Evolutionary conservation across 345 rosid genomes (phyloP).

Genomic region (Alliaria petiolata): DNA sequence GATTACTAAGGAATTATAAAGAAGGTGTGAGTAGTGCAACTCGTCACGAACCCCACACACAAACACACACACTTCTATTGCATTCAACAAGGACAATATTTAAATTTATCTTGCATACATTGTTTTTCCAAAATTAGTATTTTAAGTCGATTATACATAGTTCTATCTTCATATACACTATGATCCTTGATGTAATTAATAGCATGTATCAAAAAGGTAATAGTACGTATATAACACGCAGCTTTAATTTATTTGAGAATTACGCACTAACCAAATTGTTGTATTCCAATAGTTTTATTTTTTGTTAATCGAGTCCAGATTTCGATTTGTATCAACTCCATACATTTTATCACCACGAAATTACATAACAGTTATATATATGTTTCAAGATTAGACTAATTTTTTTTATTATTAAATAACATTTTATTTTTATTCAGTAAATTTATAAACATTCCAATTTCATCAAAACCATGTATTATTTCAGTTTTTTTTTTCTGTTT

Average conservation of each 20-base stretch:
- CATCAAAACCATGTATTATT: too few species aligned
- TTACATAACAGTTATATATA: background rate
- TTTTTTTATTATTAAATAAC: too few species aligned
- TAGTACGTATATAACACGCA: constrained; percentile 5
- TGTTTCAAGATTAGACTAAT: background rate
- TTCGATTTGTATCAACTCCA: too few species aligned
- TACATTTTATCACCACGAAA: background rate
- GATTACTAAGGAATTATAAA: constrained; percentile 14
- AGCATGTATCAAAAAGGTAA: constrained; percentile 1
- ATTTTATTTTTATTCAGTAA: too few species aligned
- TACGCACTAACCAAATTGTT: background rate
- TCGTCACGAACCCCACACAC: constrained; percentile 34
- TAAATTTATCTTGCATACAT: constrained; percentile 10
- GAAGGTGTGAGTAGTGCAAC: constrained; percentile 29
- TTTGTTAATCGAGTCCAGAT: background rate
- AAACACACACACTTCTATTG: constrained; percentile 22
- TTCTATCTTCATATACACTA: background rate
- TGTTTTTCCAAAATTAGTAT: constrained; percentile 1
- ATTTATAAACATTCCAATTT: too few species aligned
- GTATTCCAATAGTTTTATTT: background rate
- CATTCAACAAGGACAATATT: constrained; percentile 11
- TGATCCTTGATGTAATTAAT: constrained; percentile 19
- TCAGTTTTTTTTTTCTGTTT: too few species aligned
- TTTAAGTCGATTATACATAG: background rate
- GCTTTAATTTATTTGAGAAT: background rate